Base-by-base conservation (phyloP, 768 basidiomycete genomes). In the Trichaptum fuscoviolaceum region DNA sequence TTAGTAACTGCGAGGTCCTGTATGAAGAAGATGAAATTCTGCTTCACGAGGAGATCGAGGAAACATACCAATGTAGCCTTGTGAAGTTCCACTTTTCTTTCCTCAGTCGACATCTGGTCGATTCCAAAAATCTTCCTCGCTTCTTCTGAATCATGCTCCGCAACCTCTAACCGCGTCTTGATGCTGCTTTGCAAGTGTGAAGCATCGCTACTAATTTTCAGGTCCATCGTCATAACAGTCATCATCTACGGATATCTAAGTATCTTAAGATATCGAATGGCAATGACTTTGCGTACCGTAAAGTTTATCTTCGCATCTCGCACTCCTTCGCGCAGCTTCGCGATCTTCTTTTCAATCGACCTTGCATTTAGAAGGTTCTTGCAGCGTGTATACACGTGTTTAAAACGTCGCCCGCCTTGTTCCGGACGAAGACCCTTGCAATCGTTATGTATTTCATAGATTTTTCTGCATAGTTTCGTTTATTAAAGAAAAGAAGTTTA, bases 191-290 rank as follows among this genome's bases (percentile, higher is more conserved):
- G 7, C 7, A 36, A 52, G 3, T 34, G 35, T 15, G 68, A 30
- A 15, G 69, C 69, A 20, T 68, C 64, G 17, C 63, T 60, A 3
- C 64, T 30, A 23, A 68, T 57, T 27, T 30, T n/a, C n/a, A n/a
- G n/a, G n/a, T n/a, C n/a, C n/a, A n/a, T n/a, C n/a, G n/a, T n/a
- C n/a, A n/a, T n/a, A n/a, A n/a, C n/a, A n/a, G n/a, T n/a, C n/a
- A n/a, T n/a, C n/a, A n/a, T n/a, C n/a, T n/a, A n/a, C n/a, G n/a
- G n/a, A n/a, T n/a, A n/a, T n/a, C n/a, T n/a, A n/a, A n/a, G n/a
- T n/a, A n/a, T n/a, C n/a, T 3, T 26, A n/a, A 23, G 7, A n/a
- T 17, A 5, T 12, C 15, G 42, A 6, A 12, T 20, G 2, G 2
- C 15, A 12, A 5, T 52, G 20, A 20, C 20, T 12, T 52, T n/a